Conservation (phyloP, 2,329 filamentous ascomycete genomes). For the Talaromyces rugulosus region DNA sequence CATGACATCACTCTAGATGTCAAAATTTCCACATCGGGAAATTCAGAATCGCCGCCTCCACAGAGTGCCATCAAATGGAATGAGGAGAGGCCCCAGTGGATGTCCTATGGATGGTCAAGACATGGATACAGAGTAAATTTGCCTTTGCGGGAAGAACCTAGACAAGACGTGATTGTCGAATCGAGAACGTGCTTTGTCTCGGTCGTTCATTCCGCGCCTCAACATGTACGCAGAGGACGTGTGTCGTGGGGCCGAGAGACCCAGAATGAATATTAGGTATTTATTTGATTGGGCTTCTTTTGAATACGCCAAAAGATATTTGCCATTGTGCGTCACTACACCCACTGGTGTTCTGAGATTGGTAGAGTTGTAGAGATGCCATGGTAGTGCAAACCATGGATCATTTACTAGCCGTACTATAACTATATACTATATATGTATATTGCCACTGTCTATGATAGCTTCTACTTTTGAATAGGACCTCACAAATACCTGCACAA, state of each 20-base stretch:
- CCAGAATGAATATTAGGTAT: neutral
- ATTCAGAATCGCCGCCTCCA: neutral
- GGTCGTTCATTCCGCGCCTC: neutral
- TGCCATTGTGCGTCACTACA: neutral
- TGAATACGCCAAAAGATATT: neutral
- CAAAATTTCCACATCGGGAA: neutral
- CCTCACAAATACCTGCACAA: slow-evolving; percentile 26
- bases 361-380: neutral
- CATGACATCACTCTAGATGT: neutral
- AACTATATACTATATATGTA: neutral
- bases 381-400: neutral
- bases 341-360: neutral
- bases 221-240: neutral
- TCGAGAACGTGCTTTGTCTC: neutral
- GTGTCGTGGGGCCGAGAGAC: neutral
- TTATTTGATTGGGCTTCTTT: neutral
- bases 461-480: neutral
- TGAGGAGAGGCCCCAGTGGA: neutral
- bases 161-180: neutral
- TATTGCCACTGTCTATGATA: neutral
- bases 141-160: neutral
- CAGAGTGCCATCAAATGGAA: neutral
- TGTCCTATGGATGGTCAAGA: neutral
- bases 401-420: neutral
- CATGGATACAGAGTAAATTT: neutral